A percentile compares a stretch with the other conserved stretches of the same genome.
Evolutionary conservation across 2,329 filamentous ascomycete genomes (phyloP).

Genomic region (Raffaelea deltoideospora): DNA sequence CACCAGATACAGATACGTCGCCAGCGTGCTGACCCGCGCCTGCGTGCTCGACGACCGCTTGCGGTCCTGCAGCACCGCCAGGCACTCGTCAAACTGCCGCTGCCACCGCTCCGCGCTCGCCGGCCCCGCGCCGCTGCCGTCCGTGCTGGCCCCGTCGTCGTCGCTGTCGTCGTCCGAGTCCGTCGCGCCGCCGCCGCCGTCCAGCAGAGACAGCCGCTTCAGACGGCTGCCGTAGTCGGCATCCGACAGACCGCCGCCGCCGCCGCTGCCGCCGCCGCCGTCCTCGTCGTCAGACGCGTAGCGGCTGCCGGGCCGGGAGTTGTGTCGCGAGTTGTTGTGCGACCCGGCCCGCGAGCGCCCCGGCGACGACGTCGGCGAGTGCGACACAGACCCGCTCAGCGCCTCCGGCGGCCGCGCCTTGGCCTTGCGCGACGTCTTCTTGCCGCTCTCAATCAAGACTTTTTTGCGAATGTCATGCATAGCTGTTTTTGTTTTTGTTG

Average conservation of each 20-base stretch:
- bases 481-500: too few relatives aligned
- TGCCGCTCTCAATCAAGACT: slow-evolving; percentile 53
- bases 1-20: slow-evolving; percentile 47
- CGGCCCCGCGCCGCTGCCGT: slow-evolving; percentile 32
- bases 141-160: slow-evolving; percentile 35
- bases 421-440: slow-evolving; percentile 57
- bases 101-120: slow-evolving; percentile 36
- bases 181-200: slow-evolving; percentile 21
- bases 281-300: slow-evolving; percentile 51
- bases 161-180: slow-evolving; percentile 43
- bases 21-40: slow-evolving; percentile 50
- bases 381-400: slow-evolving; percentile 39
- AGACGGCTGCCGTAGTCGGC: neutral
- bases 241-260: neutral
- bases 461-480: slow-evolving; percentile 56
- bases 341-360: slow-evolving; percentile 36
- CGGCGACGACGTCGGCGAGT: slow-evolving; percentile 43
- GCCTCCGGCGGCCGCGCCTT: slow-evolving; percentile 38
- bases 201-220: neutral
- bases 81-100: slow-evolving; percentile 40
- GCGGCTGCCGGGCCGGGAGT: slow-evolving; percentile 24
- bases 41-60: slow-evolving; percentile 66
- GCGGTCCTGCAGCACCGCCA: slow-evolving; percentile 55
- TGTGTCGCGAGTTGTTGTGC: slow-evolving; percentile 39
- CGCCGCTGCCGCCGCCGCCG: slow-evolving; percentile 8